phyloP scores from a whole-genome alignment of 2,329 filamentous ascomycete genomes.

The Fusarium pseudocircinatum region DNA sequence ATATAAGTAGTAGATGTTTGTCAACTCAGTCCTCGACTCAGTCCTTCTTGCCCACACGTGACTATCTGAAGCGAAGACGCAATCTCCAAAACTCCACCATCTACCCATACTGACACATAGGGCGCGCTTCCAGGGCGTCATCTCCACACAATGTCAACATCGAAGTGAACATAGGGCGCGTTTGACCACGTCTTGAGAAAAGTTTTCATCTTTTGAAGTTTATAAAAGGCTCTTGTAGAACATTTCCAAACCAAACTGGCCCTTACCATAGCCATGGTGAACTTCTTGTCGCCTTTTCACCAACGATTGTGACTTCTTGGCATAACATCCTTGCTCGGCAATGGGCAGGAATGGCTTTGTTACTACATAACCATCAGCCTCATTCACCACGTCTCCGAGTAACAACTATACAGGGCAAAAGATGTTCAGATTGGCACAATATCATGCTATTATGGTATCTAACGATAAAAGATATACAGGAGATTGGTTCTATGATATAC shows the following conservation, averaged over 20 bases:
- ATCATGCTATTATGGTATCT: conserved; percentile 36
- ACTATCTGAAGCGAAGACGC: background rate
- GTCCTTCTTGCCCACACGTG: background rate
- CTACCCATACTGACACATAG: conserved; percentile 7
- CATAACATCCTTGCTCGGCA: background rate
- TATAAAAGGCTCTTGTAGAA: conserved; percentile 1
- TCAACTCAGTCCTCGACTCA: too few relatives aligned
- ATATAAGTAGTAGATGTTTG: background rate
- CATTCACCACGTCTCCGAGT: background rate
- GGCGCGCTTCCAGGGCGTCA: conserved; percentile 14
- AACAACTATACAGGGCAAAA: background rate
- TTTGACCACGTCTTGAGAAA: background rate
- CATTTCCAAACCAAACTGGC: background rate
- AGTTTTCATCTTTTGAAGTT: background rate
- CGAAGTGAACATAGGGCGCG: conserved; percentile 14
- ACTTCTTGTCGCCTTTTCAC: background rate
- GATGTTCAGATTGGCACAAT: background rate
- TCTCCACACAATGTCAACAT: conserved; percentile 21
- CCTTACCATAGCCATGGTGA: fast-evolving
- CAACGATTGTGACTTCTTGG: background rate
- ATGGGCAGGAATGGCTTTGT: background rate
- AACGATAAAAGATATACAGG: conserved; percentile 32
- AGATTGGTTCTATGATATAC: conserved; percentile 7
- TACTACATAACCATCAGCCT: background rate
- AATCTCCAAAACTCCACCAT: conserved; percentile 30